Evolutionary conservation across 345 rosid genomes (phyloP).

Genomic region (Physaria fendleri): DNA sequence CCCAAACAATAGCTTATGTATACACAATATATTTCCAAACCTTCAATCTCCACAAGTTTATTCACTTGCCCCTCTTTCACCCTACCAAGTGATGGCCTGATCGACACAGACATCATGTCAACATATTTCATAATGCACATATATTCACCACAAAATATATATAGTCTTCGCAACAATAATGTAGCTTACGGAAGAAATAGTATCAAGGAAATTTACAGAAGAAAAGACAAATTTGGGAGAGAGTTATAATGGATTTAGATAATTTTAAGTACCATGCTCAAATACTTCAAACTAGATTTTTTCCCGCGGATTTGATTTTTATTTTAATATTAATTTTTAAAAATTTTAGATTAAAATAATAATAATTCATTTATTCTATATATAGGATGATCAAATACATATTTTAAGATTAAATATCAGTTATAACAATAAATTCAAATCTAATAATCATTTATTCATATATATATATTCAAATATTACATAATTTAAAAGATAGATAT

Average conservation of each 20-base stretch:
- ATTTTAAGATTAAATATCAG: too few relatives aligned
- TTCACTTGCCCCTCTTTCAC: conserved; percentile 58
- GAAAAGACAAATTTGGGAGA: background rate
- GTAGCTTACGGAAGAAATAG: background rate
- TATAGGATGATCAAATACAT: too few relatives aligned
- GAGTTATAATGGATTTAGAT: background rate
- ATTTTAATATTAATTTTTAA: too few relatives aligned
- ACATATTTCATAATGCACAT: background rate
- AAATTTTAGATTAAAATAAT: too few relatives aligned
- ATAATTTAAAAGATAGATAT: too few relatives aligned
- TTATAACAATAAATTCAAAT: too few relatives aligned
- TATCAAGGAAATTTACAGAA: background rate
- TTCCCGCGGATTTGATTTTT: too few relatives aligned
- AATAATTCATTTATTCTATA: too few relatives aligned
- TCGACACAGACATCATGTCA: conserved; percentile 15
- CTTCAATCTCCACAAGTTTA: conserved; percentile 61
- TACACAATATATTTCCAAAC: conserved; percentile 63
- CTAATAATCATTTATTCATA: too few relatives aligned
- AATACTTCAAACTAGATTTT: too few relatives aligned
- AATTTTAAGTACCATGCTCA: too few relatives aligned
- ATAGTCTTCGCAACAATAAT: background rate
- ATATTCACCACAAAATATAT: conserved; percentile 11
- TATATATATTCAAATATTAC: too few relatives aligned
- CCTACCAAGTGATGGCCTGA: conserved; percentile 34
- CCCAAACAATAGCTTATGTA: background rate